phyloP scores from a whole-genome alignment of 352 stramenopile genomes.

The Phytophthora megakarya region DNA sequence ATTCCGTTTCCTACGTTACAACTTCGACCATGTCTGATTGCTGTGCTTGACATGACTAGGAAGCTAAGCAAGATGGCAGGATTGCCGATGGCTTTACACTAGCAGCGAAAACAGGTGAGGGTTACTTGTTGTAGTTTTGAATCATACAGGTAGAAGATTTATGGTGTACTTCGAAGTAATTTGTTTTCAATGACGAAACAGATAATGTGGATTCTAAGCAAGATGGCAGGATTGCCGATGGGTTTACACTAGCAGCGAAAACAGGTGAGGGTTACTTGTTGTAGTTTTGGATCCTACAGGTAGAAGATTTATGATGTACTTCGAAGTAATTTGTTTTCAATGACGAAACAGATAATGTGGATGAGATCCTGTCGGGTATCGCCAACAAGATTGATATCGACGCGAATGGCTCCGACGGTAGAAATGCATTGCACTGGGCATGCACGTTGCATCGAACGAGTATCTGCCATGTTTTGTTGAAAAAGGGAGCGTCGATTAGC shows the following conservation, averaged over 20 bases:
- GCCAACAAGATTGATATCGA: conserved; percentile 79
- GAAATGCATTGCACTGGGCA: conserved; percentile 83
- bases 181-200: conserved; percentile 10
- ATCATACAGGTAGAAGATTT: too few relatives aligned
- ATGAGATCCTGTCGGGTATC: conserved; percentile 71
- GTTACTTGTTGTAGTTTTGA: too few relatives aligned
- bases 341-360: conserved; percentile 62
- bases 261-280: conserved; percentile 38
- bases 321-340: not conserved
- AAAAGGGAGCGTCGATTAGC: conserved; percentile 76
- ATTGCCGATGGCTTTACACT: conserved; percentile 79
- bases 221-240: conserved; percentile 54
- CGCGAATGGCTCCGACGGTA: conserved; percentile 70
- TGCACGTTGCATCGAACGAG: conserved; percentile 76
- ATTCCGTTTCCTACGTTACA: not conserved
- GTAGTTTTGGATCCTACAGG: too few relatives aligned
- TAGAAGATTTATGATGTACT: too few relatives aligned
- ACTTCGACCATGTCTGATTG: not conserved
- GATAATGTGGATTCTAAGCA: conserved; percentile 73
- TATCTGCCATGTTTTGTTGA: conserved; percentile 82
- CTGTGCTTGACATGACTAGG: conserved; percentile 29
- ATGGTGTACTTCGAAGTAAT: not conserved
- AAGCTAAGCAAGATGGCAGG: conserved; percentile 39
- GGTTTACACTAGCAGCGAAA: conserved; percentile 78
- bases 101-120: conserved; percentile 63